Percentiles rank a stretch among this genome's conserved stretches.
Conservation (phyloP, 176 grass and related monocot genomes). For the Calamus simplicifolius region DNA sequence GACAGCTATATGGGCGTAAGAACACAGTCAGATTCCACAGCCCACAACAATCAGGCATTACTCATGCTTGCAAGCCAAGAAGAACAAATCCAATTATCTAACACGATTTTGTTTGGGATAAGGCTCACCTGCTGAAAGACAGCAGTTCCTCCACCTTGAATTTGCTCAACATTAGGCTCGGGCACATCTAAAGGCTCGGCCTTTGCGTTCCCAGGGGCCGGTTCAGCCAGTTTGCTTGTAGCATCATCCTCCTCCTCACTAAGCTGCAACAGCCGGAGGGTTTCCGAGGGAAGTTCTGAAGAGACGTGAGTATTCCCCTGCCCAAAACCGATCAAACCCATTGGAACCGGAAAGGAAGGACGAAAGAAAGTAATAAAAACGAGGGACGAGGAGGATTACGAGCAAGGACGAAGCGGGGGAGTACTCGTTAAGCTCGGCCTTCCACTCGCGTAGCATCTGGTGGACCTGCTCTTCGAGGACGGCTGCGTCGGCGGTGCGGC, state of each 20-base stretch:
- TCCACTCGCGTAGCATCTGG: slow-evolving; percentile 93
- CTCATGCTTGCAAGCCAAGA: background rate
- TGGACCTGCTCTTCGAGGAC: slow-evolving; percentile 84
- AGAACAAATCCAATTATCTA: background rate
- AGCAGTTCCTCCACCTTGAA: background rate
- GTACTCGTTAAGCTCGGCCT: slow-evolving; percentile 62
- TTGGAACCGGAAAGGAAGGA: background rate
- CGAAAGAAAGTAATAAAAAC: no score
- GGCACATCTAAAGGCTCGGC: background rate
- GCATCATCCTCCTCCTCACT: slow-evolving; percentile 86
- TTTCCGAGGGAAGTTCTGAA: slow-evolving; percentile 48
- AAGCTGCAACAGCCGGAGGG: slow-evolving; percentile 58
- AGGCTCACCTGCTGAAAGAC: background rate
- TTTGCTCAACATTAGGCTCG: background rate
- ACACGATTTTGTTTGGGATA: background rate
- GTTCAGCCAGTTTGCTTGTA: slow-evolving; percentile 51
- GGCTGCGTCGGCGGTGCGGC: slow-evolving; percentile 64
- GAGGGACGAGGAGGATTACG: slow-evolving; percentile 14
- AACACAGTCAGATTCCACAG: no score
- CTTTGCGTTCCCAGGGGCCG: slow-evolving; percentile 3
- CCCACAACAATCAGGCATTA: background rate
- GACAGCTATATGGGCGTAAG: no score
- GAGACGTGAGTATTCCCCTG: slow-evolving; percentile 40
- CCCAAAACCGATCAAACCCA: no score
- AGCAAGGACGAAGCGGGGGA: slow-evolving; percentile 75